Conservation (phyloP, 148 eudicot species). For the Camellia sinensis region DNA sequence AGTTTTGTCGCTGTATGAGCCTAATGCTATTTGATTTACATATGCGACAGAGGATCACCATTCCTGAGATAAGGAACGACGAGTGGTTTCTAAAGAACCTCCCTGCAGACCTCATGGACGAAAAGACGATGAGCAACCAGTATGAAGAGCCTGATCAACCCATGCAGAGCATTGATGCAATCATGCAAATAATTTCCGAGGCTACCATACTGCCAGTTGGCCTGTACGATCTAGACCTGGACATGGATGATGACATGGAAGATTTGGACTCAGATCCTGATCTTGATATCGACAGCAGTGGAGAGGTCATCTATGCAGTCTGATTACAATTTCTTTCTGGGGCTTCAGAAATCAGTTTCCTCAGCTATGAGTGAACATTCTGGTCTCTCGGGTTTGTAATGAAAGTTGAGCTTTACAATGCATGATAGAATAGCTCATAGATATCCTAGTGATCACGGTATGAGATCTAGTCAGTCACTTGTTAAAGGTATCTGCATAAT, state of each 20-base stretch:
- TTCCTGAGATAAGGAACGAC: conserved; percentile 66
- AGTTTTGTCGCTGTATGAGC: neutral
- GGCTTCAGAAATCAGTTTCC: neutral
- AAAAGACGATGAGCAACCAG: conserved; percentile 51
- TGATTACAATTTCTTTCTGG: conserved; percentile 22
- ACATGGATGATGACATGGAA: conserved; percentile 73
- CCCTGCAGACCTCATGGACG: conserved; percentile 76
- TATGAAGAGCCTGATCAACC: conserved; percentile 83
- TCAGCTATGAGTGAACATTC: neutral
- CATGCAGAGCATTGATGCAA: conserved; percentile 65
- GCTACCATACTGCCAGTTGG: conserved; percentile 83
- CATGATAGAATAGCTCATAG: too few relatives aligned
- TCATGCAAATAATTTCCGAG: conserved; percentile 86
- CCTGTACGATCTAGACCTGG: conserved; percentile 34
- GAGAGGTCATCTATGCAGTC: conserved; percentile 80
- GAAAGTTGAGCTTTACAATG: neutral
- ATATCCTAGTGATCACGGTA: too few relatives aligned
- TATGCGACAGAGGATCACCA: conserved; percentile 66
- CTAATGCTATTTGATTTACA: neutral
- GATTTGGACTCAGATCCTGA: conserved; percentile 71
- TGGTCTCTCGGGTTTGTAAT: neutral
- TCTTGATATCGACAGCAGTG: conserved; percentile 77
- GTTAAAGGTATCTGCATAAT: neutral
- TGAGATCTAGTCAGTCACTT: too few relatives aligned
- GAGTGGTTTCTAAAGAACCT: conserved; percentile 79